These are phyloP conservation scores for Clarireedia paspali DNA, from an alignment of 2,329 filamentous ascomycete species.

Conservation along the genomic window DNA sequence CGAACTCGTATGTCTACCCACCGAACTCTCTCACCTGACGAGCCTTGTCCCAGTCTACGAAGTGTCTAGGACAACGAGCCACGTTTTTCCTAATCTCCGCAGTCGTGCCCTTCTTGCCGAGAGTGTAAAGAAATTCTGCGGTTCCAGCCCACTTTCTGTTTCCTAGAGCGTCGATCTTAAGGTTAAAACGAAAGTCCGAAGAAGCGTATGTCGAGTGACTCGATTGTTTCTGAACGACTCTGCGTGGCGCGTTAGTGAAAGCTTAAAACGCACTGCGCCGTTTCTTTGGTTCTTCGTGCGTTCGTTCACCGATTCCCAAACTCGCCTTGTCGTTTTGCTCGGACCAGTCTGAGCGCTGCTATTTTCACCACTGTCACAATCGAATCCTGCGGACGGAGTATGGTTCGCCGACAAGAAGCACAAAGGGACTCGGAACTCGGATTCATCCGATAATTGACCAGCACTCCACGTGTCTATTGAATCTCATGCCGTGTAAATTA, in stretches of 20 bases:
- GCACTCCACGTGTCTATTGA: not conserved
- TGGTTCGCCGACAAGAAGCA: too few relatives aligned
- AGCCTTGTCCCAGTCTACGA: constrained; percentile 3
- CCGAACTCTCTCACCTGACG: not conserved
- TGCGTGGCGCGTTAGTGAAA: too few relatives aligned
- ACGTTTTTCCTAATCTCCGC: constrained; percentile 7
- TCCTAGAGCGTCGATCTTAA: constrained; percentile 1
- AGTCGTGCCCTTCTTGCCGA: not conserved
- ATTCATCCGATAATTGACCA: not conserved
- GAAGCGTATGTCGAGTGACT: too few relatives aligned
- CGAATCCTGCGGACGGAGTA: not conserved
- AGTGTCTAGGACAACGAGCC: not conserved
- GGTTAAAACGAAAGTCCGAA: not conserved
- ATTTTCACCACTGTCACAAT: not conserved
- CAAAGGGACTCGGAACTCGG: not conserved
- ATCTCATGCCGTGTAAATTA: not conserved
- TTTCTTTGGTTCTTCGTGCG: not conserved
- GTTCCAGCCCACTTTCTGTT: constrained; percentile 7
- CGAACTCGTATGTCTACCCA: not conserved
- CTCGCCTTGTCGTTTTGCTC: not conserved
- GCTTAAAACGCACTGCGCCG: not conserved
- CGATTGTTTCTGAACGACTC: too few relatives aligned
- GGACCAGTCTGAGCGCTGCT: not conserved
- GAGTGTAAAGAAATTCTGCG: not conserved
- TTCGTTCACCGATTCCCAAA: not conserved